Evolutionary conservation across 108 stramenopile genomes (phyloP), one percentile per base, ranked within the genome.

Genomic region (Parmales sp.): DNA sequence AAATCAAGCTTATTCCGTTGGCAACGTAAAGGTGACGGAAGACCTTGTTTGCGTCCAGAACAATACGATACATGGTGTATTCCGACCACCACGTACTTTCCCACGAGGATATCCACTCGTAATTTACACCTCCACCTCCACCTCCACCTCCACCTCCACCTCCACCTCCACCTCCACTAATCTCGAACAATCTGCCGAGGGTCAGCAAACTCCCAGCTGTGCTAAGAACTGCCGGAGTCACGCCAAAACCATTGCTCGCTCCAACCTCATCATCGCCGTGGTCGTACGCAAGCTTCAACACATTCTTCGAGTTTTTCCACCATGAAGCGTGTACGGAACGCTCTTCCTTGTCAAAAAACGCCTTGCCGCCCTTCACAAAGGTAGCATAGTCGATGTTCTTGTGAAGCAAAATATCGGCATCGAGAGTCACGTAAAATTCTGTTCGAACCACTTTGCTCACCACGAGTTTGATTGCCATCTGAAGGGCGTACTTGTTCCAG

Each of bases 391-490:
- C 38, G 22, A 72, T 20, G 34, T 18, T 26, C 1, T 19, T 29
- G 22, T 38, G 39, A 2, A 66, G 36, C 64, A 79, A 26, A 20
- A 76, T 48, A 38, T 80, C 79, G 7, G 79, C 76, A 19, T 80
- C 79, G 9, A 80, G 54, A 1, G 79, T 80, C 0, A 80, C 22
- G 63, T 77, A 80, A 37, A 71, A 78, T 8, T 49, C 48, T 0
- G 79, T 80, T 0, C 4, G 11, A 36, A 80, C 64, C 9, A 63
- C 38, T 41, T 37, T 41, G 0, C 74, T 64, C 34, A 70, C 76
- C 18, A 64, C 39, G 22, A 80, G 76, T 54, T 80, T 80, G 37
- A 80, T 38, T 18, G 74, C 50, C 79, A 80, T 80, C 63, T 80
- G 74, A 0, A 67, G 66, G 2, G 66, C 66, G 26, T 67, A 67